Conservation (phyloP, 2,329 filamentous ascomycete genomes). For the Claviceps pazoutovae region DNA sequence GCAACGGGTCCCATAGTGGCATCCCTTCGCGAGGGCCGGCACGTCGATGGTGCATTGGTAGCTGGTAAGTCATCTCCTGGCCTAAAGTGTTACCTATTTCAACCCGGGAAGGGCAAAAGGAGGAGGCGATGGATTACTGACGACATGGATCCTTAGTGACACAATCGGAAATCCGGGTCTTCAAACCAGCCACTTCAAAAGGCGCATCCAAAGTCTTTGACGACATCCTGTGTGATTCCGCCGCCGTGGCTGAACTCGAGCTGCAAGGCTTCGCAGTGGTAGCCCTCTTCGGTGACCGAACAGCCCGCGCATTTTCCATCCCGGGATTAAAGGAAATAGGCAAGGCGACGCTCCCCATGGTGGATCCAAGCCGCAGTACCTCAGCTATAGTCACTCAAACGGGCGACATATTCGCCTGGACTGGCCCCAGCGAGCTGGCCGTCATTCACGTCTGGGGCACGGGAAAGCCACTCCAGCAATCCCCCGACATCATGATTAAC, state of each 20-base stretch:
- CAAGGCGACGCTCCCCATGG: conserved; percentile 47
- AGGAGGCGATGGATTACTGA: neutral
- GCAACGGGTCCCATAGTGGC: conserved; percentile 65
- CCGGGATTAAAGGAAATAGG: conserved; percentile 78
- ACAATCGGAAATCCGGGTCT: conserved; percentile 68
- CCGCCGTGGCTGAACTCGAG: conserved; percentile 61
- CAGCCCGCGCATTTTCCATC: conserved; percentile 68
- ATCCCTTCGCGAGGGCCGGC: conserved; percentile 59
- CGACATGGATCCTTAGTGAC: conserved; percentile 29
- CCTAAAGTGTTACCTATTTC: no score
- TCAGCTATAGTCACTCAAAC: conserved; percentile 59
- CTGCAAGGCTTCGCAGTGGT: conserved; percentile 66
- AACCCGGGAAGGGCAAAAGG: no score
- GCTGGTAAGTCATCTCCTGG: conserved; percentile 38
- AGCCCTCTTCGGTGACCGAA: conserved; percentile 72
- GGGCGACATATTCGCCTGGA: conserved; percentile 79
- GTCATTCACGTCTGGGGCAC: conserved; percentile 76
- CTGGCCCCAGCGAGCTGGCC: conserved; percentile 72
- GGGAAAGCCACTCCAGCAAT: conserved; percentile 47
- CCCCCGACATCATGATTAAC: conserved; percentile 66
- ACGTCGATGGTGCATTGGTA: conserved; percentile 68
- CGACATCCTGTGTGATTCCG: conserved; percentile 66
- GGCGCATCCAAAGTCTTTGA: conserved; percentile 90
- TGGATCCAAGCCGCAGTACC: conserved; percentile 60
- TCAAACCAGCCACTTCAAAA: conserved; percentile 71